These are phyloP conservation scores for Papilionanthe hybrid DNA, from an alignment of 116 monocot genomes.

Conservation along the genomic window DNA sequence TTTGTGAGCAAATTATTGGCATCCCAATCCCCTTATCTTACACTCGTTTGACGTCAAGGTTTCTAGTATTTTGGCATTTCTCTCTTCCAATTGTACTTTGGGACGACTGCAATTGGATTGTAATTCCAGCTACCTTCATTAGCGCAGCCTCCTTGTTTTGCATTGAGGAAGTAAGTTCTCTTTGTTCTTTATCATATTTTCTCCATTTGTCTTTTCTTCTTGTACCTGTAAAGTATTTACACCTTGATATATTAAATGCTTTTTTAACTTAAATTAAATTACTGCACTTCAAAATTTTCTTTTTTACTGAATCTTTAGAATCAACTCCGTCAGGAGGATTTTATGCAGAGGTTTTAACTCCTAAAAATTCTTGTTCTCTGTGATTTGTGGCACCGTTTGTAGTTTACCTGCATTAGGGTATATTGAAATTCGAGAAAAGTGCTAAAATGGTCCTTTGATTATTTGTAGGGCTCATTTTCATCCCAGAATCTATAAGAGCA, in stretches of 20 bases:
- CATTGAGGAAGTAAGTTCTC: slow-evolving; percentile 80
- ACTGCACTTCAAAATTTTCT: neutral
- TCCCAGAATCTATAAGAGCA: too few species aligned
- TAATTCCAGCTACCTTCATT: slow-evolving; percentile 90
- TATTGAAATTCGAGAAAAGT: too few species aligned
- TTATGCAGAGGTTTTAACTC: too few species aligned
- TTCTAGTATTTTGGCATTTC: slow-evolving; percentile 96
- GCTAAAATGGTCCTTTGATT: too few species aligned
- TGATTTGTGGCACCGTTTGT: too few species aligned
- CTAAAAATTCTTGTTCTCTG: too few species aligned
- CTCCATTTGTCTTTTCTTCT: neutral
- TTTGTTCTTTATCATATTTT: neutral
- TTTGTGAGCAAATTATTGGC: slow-evolving; percentile 77
- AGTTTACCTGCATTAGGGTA: too few species aligned
- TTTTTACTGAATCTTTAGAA: too few species aligned
- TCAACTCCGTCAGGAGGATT: too few species aligned
- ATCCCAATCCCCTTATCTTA: slow-evolving; percentile 92
- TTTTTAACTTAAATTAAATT: neutral
- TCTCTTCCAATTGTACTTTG: slow-evolving; percentile 90
- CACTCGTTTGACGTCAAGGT: slow-evolving; percentile 87
- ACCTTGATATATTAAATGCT: neutral
- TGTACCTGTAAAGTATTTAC: neutral
- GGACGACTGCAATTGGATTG: slow-evolving; percentile 98
- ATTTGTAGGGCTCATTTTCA: too few species aligned
- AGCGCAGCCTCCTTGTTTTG: slow-evolving; percentile 93